Conservation (phyloP, 441 rosid species). For the Populus hybrid region DNA sequence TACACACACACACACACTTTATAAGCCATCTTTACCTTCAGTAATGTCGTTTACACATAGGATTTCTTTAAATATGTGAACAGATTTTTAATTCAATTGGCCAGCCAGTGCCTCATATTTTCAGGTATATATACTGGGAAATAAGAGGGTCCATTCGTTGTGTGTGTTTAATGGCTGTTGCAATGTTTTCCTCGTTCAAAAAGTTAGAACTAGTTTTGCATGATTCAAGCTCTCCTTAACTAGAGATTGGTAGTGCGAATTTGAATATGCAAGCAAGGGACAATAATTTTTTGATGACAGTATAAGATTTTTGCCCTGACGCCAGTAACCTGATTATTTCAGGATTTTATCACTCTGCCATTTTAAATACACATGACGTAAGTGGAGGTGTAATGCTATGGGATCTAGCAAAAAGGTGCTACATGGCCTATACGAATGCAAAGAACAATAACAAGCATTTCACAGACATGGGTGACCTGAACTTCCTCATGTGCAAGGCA, state of each 20-base stretch:
- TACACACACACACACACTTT: background rate
- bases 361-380: conserved; percentile 64
- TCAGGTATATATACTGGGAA: background rate
- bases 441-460: conserved; percentile 73
- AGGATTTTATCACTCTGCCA: conserved; percentile 90
- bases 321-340: background rate
- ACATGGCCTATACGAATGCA: conserved; percentile 39
- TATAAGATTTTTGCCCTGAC: background rate
- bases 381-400: conserved; percentile 51
- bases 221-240: background rate
- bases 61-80: background rate
- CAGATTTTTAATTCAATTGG: background rate
- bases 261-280: background rate
- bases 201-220: background rate
- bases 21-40: background rate
- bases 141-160: background rate
- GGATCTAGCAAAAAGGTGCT: conserved; percentile 66
- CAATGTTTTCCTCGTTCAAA: background rate
- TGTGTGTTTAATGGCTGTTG: background rate
- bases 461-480: conserved; percentile 78
- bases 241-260: background rate
- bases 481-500: conserved; percentile 81
- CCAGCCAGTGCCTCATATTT: background rate
- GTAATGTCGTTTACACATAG: background rate
- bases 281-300: background rate